Conservation (phyloP, 306 rosid genomes). For the Ceratonia siliqua region DNA sequence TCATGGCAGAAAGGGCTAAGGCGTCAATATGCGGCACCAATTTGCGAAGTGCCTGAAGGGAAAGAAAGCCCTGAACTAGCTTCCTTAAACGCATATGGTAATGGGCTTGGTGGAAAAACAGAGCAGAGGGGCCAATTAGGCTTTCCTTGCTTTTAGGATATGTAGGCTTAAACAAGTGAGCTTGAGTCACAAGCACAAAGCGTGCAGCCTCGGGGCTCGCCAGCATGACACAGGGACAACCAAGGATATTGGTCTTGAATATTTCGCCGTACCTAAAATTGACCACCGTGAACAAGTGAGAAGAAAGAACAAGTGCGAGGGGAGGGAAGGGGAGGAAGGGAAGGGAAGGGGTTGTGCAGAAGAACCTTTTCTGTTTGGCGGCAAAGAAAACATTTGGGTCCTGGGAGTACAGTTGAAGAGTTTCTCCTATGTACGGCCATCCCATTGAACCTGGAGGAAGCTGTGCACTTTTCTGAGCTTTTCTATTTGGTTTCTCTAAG, state of each 20-base stretch:
- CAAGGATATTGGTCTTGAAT: conserved; percentile 83
- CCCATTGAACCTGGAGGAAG: conserved; percentile 99
- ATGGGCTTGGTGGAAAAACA: conserved; percentile 80
- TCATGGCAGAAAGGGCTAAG: conserved; percentile 50
- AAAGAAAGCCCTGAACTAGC: conserved; percentile 64
- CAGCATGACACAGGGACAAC: conserved; percentile 85
- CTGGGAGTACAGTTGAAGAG: conserved; percentile 78
- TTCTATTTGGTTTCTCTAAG: conserved; percentile 31
- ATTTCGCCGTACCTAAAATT: conserved; percentile 76
- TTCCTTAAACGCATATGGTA: conserved; percentile 69
- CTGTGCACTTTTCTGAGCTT: conserved; percentile 30
- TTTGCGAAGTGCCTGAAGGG: conserved; percentile 51
- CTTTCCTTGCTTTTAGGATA: conserved; percentile 89
- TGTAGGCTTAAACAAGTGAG: conserved; percentile 84
- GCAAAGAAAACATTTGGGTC: conserved; percentile 72
- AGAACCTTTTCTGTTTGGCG: conserved; percentile 77
- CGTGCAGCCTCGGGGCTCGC: conserved; percentile 86
- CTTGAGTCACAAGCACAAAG: conserved; percentile 74
- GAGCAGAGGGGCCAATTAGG: conserved; percentile 77
- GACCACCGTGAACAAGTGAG: background rate
- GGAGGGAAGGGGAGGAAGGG: background rate
- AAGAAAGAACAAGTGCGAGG: background rate
- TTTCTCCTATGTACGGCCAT: conserved; percentile 91
- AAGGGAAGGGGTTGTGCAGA: background rate
- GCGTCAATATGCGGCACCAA: conserved; percentile 61